phyloP scores from a whole-genome alignment of 345 rosid genomes.

The Rubroshorea leprosula region DNA sequence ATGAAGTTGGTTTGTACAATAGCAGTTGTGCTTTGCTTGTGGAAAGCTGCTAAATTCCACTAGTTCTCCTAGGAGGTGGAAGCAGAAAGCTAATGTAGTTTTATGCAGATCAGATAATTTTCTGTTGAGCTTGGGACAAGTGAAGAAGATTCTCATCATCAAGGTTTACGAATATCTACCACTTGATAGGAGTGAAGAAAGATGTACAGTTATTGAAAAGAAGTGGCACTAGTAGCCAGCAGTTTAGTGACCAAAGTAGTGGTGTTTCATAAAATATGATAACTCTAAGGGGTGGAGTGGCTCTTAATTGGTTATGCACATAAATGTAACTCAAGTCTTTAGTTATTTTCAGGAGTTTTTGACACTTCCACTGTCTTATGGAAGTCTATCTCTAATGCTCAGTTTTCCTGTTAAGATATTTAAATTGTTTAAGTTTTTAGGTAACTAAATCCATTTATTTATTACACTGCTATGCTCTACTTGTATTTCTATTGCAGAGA shows the following conservation, averaged over 20 bases:
- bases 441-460: background rate
- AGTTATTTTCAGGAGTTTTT: background rate
- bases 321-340: background rate
- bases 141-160: too few species aligned
- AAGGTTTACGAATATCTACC: too few species aligned
- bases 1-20: too few species aligned
- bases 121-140: too few species aligned
- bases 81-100: background rate
- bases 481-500: slow-evolving; percentile 10
- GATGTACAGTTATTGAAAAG: background rate
- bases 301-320: too few species aligned
- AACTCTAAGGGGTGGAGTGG: too few species aligned
- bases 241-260: background rate
- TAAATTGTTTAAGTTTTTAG: background rate
- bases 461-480: background rate
- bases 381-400: slow-evolving; percentile 1
- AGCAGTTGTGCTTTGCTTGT: too few species aligned
- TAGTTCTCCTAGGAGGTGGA: background rate
- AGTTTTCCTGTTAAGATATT: background rate
- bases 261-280: background rate
- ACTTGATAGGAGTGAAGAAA: too few species aligned
- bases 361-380: background rate
- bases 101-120: too few species aligned
- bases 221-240: background rate
- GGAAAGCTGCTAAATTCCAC: too few species aligned